Evolutionary conservation across 2,329 filamentous ascomycete species (phyloP).

Genomic region (Arthrobotrys sinensis): DNA sequence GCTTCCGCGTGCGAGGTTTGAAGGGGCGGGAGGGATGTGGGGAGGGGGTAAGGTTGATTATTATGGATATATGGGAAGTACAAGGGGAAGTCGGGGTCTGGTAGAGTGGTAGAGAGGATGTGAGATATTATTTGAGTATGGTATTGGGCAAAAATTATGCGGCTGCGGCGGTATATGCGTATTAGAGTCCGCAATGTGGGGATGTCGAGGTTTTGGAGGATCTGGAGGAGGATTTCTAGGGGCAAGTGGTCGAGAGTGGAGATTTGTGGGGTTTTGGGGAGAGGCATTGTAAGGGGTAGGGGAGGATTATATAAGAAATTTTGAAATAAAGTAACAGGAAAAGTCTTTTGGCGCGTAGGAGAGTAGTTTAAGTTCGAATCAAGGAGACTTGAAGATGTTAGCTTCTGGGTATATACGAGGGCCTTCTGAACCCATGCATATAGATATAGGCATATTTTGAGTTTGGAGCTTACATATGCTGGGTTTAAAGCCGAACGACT

Average conservation of each 20-base stretch:
- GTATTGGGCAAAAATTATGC: constrained; percentile 34
- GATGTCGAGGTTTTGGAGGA: constrained; percentile 37
- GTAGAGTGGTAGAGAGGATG: constrained; percentile 18
- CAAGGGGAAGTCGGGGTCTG: constrained; percentile 13
- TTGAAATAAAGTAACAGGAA: neutral
- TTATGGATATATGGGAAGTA: constrained; percentile 29
- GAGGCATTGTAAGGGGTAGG: neutral
- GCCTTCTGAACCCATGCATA: too few relatives aligned
- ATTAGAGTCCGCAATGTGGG: neutral
- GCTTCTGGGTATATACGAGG: too few relatives aligned
- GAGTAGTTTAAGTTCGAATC: too few relatives aligned
- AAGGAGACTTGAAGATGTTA: too few relatives aligned
- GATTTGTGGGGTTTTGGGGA: constrained; percentile 12
- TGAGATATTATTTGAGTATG: constrained; percentile 40
- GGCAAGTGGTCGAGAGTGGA: constrained; percentile 40
- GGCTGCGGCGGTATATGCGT: constrained; percentile 42
- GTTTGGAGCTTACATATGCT: too few relatives aligned
- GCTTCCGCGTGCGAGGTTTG: constrained; percentile 18
- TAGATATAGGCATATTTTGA: too few relatives aligned
- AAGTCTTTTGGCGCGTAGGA: too few relatives aligned
- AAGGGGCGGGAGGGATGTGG: constrained; percentile 7
- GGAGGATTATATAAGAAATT: neutral
- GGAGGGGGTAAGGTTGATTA: constrained; percentile 4
- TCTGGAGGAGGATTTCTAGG: constrained; percentile 33
- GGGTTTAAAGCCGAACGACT: too few relatives aligned